Base-by-base conservation (phyloP, 1,284 basidiomycete species). In the Mycosarcoma mackinlayi region DNA sequence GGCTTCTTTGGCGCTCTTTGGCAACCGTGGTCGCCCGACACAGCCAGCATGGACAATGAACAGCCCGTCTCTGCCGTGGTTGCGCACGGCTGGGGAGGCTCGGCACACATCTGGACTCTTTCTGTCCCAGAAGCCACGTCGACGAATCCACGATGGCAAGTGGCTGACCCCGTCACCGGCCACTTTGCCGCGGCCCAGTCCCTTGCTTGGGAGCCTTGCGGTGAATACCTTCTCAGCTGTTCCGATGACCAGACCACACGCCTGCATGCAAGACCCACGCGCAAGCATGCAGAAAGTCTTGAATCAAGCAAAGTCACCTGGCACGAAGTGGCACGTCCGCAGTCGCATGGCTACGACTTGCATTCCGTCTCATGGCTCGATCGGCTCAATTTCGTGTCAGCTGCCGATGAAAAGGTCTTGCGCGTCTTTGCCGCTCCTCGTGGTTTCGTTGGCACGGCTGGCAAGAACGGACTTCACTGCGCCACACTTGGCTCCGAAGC, bases 361-460 rank as follows among this genome's bases (percentile, higher is more conserved):
- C 57, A 67, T 18, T 54, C 66, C 11, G 73, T 75, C 47, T 62
- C 77, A 0, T 82, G 77, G 78, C 70, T 80, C 44, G 74, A 77
- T 35, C 73, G 72, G 23, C 62, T 77, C 45, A 59, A 65, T 45
- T 81, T 82, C 41, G 78, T 74, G 16, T 78, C 76, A 47, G 80
- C 79, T 9, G 77, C 78, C 13, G 80, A 82, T 53, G 80, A 82
- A 44, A 82, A 82, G 61, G 73, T 82, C n/a, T 52, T 81, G 42
- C 72, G 80, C 13, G 67, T 80, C 28, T 82, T 82, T 62, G 56
- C 65, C 21, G 78, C 79, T 23, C 77, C 80, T 10, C 61, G 62
- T 6, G 56, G 65, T 4, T 82, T 82, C 40, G 70, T 82, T 9
- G 68, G 77, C 1, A 73, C 71, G 11, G 72, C 48, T 5, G 64